Base-by-base conservation (phyloP, 306 rosid species). In the Abrus pulchellus region DNA sequence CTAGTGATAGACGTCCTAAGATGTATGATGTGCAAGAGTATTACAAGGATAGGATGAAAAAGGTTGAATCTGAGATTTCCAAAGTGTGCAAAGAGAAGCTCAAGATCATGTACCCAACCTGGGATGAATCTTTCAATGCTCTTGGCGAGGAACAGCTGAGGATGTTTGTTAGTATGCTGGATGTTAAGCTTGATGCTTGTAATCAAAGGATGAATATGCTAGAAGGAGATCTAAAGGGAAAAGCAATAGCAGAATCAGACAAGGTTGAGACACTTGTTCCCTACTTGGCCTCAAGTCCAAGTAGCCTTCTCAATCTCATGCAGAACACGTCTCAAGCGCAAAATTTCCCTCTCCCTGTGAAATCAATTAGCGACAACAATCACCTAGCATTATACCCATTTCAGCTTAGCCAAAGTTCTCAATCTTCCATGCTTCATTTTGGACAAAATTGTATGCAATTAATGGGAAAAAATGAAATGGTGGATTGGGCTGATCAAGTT, bases 161-260 rank as follows among this genome's bases (percentile, higher is more conserved):
- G 56, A 13, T 64, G 14, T 72, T 78, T 72, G 50, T 43, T 64
- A 7, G 34, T 7, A 7, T 34, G 5, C 27, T 83, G 33, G 86
- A 83, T 78, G 38, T 83, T 29, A 83, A 54, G 66, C 55, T 83
- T 72, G 65, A 78, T 28, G 65, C 45, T 78, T 83, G 83, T 68
- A 78, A 56, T 47, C 76, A 65, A 77, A 78, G 34, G 45, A 64
- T 77, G 47, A 36, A 72, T 7, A 45, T 72, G 76, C 45, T 65
- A 9, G 65, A 60, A 60, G 34, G 49, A 45, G 29, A 44, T 2
- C 10, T 14, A 30, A 69, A 43, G 76, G 86, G 65, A 47, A 83
- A 78, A 10, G 52, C 2, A 63, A 45, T 44, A 13, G 63, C 3
- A 57, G 68, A 57, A 56, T 59, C 61, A 30, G 3, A 64, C 14